Percentiles rank a stretch among this genome's conserved stretches.
Conservation (phyloP, 163 green algal species). For the Chloroidium sp. region DNA sequence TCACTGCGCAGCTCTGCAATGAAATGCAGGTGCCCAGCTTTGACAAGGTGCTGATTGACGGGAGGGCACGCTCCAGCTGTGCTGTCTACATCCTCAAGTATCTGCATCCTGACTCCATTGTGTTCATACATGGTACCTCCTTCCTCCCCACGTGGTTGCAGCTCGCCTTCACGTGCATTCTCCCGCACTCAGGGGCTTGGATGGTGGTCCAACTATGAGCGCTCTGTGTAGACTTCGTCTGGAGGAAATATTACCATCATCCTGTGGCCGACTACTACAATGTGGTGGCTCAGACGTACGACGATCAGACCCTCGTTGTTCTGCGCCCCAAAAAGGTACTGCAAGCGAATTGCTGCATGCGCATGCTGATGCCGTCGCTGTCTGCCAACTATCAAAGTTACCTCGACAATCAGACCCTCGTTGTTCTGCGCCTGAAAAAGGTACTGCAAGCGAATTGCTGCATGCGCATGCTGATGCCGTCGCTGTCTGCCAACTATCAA, state of each 20-base stretch:
- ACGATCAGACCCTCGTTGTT: background rate
- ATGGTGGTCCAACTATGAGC: too few relatives aligned
- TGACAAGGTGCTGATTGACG: constrained; percentile 7
- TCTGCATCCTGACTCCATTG: background rate
- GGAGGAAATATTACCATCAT: background rate
- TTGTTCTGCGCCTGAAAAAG: too few relatives aligned
- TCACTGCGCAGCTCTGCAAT: background rate
- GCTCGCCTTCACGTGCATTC: too few relatives aligned
- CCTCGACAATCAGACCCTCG: too few relatives aligned
- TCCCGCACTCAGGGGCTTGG: too few relatives aligned
- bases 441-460: too few relatives aligned
- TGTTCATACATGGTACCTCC: constrained; percentile 4
- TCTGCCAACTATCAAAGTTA: too few relatives aligned
- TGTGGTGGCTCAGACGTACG: background rate
- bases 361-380: too few relatives aligned
- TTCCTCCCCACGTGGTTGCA: too few relatives aligned
- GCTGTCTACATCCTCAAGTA: constrained; percentile 5
- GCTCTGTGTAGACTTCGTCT: background rate
- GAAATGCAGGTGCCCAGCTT: background rate
- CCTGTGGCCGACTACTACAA: background rate
- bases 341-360: too few relatives aligned
- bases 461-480: too few relatives aligned
- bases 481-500: too few relatives aligned
- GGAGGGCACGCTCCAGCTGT: background rate
- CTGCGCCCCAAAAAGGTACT: background rate